Base-by-base conservation (phyloP, 345 rosid genomes). In the Boechera divaricarpa region DNA sequence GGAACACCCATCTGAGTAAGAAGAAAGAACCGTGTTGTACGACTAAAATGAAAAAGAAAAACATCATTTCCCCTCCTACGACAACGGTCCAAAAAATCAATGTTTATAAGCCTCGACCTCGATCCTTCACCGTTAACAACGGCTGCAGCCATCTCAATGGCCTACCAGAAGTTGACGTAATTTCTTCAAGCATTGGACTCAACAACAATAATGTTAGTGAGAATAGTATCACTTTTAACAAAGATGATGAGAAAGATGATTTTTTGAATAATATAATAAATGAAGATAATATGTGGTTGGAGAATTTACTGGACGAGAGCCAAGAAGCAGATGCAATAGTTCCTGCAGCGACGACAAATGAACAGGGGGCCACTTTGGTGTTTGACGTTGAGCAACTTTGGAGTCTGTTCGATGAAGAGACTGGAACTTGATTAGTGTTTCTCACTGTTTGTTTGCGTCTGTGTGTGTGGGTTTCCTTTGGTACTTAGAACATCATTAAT, bases 1-100 rank as follows among this genome's bases (percentile, higher is more conserved):
- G 87, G 87, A 86, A 84, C 81, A 82, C 87, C n/a, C 89, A 72
- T 72, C 67, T 86, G 44, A 44, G 85, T 80, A 86, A 86, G 74
- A 84, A 79, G 61, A 39, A 63, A 16, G 82, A 62, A 16, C 16
- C 64, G 0, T 29, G 52, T 66, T 41, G 38, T 61, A 77, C 35
- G 57, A 67, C 74, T 52, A 60, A 39, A 28, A 28, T 24, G 16
- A 78, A 39, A 59, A 66, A 78, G 58, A 69, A 16, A 69, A 31
- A 44, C 9, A 67, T 33, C 16, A 48, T 42, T 65, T 45, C 55
- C 38, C 39, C 63, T 47, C 12, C 45, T n/a, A 28, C 61, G 1
- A 15, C 29, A 69, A 53, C 60, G 24, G 33, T 31, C 26, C 7
- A 29, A 13, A 79, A 75, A 74, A 57, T 57, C 10, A 67, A 74